Evolutionary conservation across 2,329 filamentous ascomycete genomes (phyloP).

Genomic region (Fusarium buharicum): DNA sequence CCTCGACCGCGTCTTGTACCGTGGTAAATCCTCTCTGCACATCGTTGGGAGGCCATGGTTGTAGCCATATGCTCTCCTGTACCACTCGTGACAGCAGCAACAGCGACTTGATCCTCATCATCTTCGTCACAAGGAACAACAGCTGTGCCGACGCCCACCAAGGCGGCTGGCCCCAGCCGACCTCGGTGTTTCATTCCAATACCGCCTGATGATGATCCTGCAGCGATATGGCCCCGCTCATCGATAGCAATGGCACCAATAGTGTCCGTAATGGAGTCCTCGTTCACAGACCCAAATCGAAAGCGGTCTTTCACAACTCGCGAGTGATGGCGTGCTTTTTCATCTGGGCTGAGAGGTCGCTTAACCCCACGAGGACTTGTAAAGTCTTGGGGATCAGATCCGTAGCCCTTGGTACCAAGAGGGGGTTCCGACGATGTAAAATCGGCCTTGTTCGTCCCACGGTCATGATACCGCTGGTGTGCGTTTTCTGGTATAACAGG

Average conservation of each 20-base stretch:
- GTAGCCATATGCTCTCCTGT: slow-evolving; percentile 99
- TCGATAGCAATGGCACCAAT: slow-evolving; percentile 97
- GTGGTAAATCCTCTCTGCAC: slow-evolving; percentile 85
- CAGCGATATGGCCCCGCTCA: slow-evolving; percentile 84
- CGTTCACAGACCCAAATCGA: slow-evolving; percentile 48
- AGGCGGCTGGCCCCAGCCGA: slow-evolving; percentile 88
- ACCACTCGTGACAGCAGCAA: slow-evolving; percentile 89
- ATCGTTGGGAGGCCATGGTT: slow-evolving; percentile 87
- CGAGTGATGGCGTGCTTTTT: slow-evolving; percentile 21
- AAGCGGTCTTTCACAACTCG: slow-evolving; percentile 35
- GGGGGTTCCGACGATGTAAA: slow-evolving; percentile 24
- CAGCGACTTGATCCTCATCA: slow-evolving; percentile 74
- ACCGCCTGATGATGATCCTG: slow-evolving; percentile 93
- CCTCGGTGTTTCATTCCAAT: slow-evolving; percentile 99
- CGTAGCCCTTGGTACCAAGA: neutral
- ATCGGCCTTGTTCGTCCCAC: slow-evolving; percentile 29
- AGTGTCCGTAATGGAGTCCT: slow-evolving; percentile 85
- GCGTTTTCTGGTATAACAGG: slow-evolving; percentile 5
- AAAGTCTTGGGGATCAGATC: slow-evolving; percentile 14
- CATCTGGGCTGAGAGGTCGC: slow-evolving; percentile 46
- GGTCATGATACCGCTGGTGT: slow-evolving; percentile 10
- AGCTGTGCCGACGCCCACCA: slow-evolving; percentile 90
- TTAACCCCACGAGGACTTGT: slow-evolving; percentile 49
- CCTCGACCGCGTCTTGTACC: slow-evolving; percentile 68
- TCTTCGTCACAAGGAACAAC: slow-evolving; percentile 80